Evolutionary conservation across 2,329 filamentous ascomycete species (phyloP).

Genomic region (Westerdykella aurantiaca): DNA sequence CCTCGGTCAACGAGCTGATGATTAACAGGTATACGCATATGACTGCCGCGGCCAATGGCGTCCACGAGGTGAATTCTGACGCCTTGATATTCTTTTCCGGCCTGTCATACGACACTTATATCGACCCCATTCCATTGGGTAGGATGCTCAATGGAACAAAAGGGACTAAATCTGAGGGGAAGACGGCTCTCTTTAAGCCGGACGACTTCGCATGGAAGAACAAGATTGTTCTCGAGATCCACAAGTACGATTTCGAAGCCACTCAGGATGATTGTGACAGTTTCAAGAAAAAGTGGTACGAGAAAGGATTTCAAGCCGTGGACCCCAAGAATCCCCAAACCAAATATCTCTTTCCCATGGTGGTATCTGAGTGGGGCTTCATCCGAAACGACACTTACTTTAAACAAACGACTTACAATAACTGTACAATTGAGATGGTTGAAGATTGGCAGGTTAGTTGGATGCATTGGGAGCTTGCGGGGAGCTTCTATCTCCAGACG

Average conservation of each 20-base stretch:
- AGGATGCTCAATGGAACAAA: constrained; percentile 26
- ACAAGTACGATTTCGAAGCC: constrained; percentile 32
- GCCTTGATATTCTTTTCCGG: constrained; percentile 32
- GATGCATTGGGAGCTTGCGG: constrained; percentile 29
- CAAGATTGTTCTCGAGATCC: constrained; percentile 31
- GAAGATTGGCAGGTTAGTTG: constrained; percentile 26
- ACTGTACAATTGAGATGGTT: constrained; percentile 29
- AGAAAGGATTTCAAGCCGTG: constrained; percentile 28
- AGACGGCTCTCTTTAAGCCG: constrained; percentile 24
- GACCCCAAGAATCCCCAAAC: constrained; percentile 24
- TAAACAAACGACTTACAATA: constrained; percentile 30
- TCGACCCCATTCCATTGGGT: constrained; percentile 30
- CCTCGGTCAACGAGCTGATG: too few species aligned
- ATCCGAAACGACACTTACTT: constrained; percentile 29
- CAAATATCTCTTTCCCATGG: constrained; percentile 28
- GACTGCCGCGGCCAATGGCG: constrained; percentile 27
- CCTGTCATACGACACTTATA: constrained; percentile 28
- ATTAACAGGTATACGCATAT: constrained; percentile 13
- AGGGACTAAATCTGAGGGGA: constrained; percentile 19
- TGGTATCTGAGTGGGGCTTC: constrained; percentile 31
- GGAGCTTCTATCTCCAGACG: constrained; percentile 37
- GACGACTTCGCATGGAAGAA: constrained; percentile 21
- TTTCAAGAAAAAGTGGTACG: constrained; percentile 32
- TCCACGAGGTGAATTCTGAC: constrained; percentile 22
- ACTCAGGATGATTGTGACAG: constrained; percentile 26